Evolutionary conservation across 202 grass and related monocot genomes (phyloP).

Genomic region (Digitaria exilis): DNA sequence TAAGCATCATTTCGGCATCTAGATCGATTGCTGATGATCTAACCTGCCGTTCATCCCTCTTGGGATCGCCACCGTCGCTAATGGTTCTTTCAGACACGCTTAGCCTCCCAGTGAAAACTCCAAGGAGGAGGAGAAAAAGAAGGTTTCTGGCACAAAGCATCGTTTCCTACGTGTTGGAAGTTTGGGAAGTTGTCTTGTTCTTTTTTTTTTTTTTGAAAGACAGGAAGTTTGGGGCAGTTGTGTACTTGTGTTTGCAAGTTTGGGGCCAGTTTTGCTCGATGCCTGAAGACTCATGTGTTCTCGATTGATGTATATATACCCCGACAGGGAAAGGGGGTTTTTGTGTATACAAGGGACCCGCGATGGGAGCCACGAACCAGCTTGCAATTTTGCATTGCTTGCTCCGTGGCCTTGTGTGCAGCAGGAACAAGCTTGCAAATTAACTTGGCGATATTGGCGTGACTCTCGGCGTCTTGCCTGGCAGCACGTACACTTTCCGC

Average conservation of each 20-base stretch:
- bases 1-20: not conserved
- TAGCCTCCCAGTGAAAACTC: not conserved
- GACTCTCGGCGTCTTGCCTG: not conserved
- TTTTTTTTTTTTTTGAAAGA: no score
- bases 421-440: not conserved
- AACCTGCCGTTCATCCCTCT: not conserved
- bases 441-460: not conserved
- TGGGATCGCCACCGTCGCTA: not conserved
- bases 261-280: not conserved
- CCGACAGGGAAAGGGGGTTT: not conserved
- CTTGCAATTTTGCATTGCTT: not conserved
- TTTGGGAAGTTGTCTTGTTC: not conserved
- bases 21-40: not conserved
- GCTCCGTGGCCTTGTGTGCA: not conserved
- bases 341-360: not conserved
- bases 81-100: not conserved
- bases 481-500: no score
- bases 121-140: not conserved
- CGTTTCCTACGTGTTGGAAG: not conserved
- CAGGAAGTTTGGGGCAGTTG: no score
- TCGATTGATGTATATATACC: not conserved
- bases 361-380: not conserved
- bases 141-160: not conserved
- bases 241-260: no score
- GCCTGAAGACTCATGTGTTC: not conserved